Base-by-base conservation (phyloP, 768 basidiomycete genomes). In the Mycena kentingensis region DNA sequence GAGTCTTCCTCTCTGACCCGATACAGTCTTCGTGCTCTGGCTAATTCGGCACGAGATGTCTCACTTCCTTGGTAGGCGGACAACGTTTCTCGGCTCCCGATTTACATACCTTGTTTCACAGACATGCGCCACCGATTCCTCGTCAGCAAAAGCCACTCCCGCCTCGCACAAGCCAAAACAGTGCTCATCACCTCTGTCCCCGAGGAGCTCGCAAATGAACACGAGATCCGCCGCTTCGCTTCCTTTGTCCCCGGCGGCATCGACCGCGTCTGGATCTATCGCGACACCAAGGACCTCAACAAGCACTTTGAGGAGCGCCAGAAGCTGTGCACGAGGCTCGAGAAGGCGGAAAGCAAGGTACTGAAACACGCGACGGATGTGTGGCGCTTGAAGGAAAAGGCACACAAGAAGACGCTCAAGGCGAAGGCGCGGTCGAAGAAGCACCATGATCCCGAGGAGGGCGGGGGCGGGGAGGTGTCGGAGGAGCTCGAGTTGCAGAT, bases 181-280 rank as follows among this genome's bases (percentile, higher is more conserved):
- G 83, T 88, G 12, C 79, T 88, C 46, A 75, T 88, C 51, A 85
- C 84, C 0, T 77, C 80, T 31, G 77, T 87, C 4, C 84, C 85
- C 0, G 74, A 79, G 31, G 77, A 81, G 49, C 66, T 81, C 21
- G 75, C 72, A 12, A 76, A 72, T 41, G 80, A 81, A 57, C 66
- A 70, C 24, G 74, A 75, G 29, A 65, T 82, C 12, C 67, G 73
- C 19, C 77, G 75, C 32, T 80, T 84, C 57, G 80, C 81, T 27
- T 79, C 77, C 54, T 84, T 84, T 58, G 77, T 88, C 2, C 87
- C 87, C 2, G 87, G 87, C 13, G 87, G 87, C 0, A 77, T 87
- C 18, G 79, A 83, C 59, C 73, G 77, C 41, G 78, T 89, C 31
- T 90, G 87, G 87, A 67, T 88, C 38, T 82, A 83, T 57, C 73